phyloP scores from a whole-genome alignment of 2,329 filamentous ascomycete genomes.

The Penicillium sp. region DNA sequence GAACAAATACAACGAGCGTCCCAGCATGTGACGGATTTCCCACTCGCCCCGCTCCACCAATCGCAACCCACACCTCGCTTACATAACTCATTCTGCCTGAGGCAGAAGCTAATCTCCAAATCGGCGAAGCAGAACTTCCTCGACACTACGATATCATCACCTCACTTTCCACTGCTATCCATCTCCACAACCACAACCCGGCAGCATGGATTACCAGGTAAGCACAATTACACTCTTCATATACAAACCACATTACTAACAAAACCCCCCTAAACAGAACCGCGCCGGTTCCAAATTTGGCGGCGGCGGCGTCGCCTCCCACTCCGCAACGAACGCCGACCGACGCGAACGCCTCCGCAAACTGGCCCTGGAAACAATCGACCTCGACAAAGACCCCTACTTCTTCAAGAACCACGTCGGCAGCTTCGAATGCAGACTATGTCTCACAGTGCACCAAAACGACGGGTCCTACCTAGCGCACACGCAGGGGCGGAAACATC shows the following conservation, averaged over 20 bases:
- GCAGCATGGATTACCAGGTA: conserved; percentile 47
- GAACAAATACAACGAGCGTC: not conserved
- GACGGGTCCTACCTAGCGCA: conserved; percentile 98
- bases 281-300: conserved; percentile 96
- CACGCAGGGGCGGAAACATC: conserved; percentile 96
- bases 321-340: conserved; percentile 89
- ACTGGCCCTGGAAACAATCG: conserved; percentile 95
- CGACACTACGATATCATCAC: too few species aligned
- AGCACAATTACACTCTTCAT: conserved; percentile 1
- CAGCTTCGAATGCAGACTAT: conserved; percentile 93
- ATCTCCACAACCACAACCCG: conserved; percentile 2
- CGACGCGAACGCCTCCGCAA: conserved; percentile 93
- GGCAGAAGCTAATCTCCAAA: too few species aligned
- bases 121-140: too few species aligned
- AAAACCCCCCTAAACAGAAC: too few species aligned
- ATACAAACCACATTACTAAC: too few species aligned
- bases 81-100: too few species aligned
- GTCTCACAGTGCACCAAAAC: conserved; percentile 95
- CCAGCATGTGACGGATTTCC: too few species aligned
- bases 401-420: conserved; percentile 99
- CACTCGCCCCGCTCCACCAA: too few species aligned
- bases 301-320: conserved; percentile 88
- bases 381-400: conserved; percentile 98
- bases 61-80: too few species aligned
- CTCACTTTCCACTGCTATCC: too few species aligned